phyloP scores from a whole-genome alignment of 345 rosid genomes.

The Nephelium lappaceum region DNA sequence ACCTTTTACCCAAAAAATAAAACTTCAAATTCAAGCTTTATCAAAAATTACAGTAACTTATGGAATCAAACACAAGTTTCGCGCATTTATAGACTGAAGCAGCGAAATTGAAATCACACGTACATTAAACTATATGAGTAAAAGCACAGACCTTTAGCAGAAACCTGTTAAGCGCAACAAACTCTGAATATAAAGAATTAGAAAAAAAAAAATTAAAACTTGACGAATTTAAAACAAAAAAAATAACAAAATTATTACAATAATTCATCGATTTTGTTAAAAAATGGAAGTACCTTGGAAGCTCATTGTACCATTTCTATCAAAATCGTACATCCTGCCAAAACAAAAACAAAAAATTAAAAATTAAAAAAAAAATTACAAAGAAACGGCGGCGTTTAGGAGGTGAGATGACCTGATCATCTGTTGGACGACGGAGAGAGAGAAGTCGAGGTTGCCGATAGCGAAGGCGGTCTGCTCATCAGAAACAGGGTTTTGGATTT shows the following conservation, averaged over 20 bases:
- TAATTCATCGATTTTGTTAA: background rate
- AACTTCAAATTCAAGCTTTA: background rate
- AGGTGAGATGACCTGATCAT: conserved; percentile 57
- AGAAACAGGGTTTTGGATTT: background rate
- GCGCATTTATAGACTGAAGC: too few relatives aligned
- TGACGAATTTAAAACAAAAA: background rate
- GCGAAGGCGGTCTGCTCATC: conserved; percentile 54
- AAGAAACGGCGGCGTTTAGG: background rate
- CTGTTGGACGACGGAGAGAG: conserved; percentile 63
- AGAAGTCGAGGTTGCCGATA: conserved; percentile 59
- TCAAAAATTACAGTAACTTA: background rate
- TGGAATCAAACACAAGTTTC: background rate
- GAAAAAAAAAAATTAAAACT: background rate
- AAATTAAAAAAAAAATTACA: background rate
- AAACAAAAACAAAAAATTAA: background rate
- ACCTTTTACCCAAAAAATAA: background rate
- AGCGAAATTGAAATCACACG: too few relatives aligned
- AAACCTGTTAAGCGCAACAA: conserved; percentile 66
- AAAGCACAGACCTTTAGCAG: conserved; percentile 56
- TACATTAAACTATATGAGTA: background rate
- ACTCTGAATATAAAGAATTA: conserved; percentile 39
- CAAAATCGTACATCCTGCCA: conserved; percentile 73
- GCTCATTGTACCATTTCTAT: conserved; percentile 70
- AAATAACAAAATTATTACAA: background rate
- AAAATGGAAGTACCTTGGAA: conserved; percentile 45